Percentiles rank a stretch among this genome's conserved stretches.
Evolutionary conservation across 164 flowering plant species (phyloP).

Genomic region (Dillenia turbinata): DNA sequence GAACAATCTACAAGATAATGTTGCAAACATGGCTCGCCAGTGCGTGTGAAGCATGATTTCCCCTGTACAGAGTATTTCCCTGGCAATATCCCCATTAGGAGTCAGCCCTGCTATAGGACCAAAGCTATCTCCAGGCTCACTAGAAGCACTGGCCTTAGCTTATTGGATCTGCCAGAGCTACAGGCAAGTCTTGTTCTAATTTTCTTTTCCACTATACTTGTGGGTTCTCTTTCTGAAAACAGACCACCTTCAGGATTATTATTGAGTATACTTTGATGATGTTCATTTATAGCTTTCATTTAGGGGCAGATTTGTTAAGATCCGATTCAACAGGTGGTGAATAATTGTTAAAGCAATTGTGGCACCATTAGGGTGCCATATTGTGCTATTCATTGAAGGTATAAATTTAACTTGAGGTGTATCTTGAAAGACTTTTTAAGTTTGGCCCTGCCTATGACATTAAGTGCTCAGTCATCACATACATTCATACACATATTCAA

Average conservation of each 20-base stretch:
- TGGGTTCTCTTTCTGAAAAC: too few relatives aligned
- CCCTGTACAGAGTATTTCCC: slow-evolving; percentile 87
- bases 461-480: neutral
- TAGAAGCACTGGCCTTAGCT: slow-evolving; percentile 81
- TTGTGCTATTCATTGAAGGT: slow-evolving; percentile 96
- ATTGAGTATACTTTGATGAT: neutral
- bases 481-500: too few relatives aligned
- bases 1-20: slow-evolving; percentile 60
- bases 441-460: too few relatives aligned
- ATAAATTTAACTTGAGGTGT: neutral
- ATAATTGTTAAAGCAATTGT: slow-evolving; percentile 57
- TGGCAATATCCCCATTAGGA: slow-evolving; percentile 82
- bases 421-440: too few relatives aligned
- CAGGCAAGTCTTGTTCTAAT: slow-evolving; percentile 53
- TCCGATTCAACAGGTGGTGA: slow-evolving; percentile 46
- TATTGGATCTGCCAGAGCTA: slow-evolving; percentile 95
- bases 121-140: slow-evolving; percentile 66
- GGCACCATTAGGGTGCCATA: slow-evolving; percentile 93
- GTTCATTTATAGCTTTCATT: slow-evolving; percentile 47
- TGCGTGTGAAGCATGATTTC: slow-evolving; percentile 86
- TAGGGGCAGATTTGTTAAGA: slow-evolving; percentile 66
- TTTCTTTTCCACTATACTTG: too few relatives aligned
- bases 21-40: slow-evolving; percentile 88
- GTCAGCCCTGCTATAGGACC: slow-evolving; percentile 46
- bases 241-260: too few relatives aligned